These are phyloP conservation scores for Crataegus laevigata DNA, from an alignment of 306 rosid species.

Conservation along the genomic window DNA sequence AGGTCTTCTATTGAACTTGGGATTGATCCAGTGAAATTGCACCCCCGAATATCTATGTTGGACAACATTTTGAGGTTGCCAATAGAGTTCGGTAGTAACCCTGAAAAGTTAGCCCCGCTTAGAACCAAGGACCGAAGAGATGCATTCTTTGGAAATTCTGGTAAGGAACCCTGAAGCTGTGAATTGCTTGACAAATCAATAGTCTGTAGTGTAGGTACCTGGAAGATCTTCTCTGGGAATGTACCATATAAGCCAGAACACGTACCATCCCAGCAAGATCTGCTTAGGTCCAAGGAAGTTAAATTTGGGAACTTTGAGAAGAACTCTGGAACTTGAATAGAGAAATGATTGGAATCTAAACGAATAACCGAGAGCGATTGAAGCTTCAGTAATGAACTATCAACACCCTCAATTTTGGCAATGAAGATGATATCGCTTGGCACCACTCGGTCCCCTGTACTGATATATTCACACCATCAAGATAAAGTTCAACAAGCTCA, in stretches of 20 bases:
- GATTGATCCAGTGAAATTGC: conserved; percentile 13
- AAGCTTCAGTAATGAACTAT: conserved; percentile 6
- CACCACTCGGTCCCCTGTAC: conserved; percentile 13
- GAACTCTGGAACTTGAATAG: not conserved
- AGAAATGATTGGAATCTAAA: conserved; percentile 5
- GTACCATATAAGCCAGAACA: not conserved
- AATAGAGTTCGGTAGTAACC: conserved; percentile 1
- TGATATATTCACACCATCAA: too few relatives aligned
- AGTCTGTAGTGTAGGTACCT: not conserved
- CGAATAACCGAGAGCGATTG: conserved; percentile 15
- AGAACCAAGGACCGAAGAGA: conserved; percentile 11
- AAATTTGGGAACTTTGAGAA: not conserved
- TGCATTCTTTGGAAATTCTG: not conserved
- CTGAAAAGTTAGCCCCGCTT: not conserved
- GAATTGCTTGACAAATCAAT: accelerated
- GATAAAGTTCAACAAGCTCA: too few relatives aligned
- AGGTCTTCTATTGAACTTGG: not conserved
- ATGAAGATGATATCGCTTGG: not conserved
- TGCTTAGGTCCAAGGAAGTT: not conserved
- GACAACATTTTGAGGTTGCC: conserved; percentile 8
- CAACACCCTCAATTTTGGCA: conserved; percentile 18
- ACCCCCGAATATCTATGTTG: not conserved
- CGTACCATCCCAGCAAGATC: not conserved
- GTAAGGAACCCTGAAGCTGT: conserved; percentile 19
- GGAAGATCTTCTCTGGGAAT: conserved; percentile 15